Conservation (phyloP, 108 stramenopile genomes). For the Skeletonema tropicum region DNA sequence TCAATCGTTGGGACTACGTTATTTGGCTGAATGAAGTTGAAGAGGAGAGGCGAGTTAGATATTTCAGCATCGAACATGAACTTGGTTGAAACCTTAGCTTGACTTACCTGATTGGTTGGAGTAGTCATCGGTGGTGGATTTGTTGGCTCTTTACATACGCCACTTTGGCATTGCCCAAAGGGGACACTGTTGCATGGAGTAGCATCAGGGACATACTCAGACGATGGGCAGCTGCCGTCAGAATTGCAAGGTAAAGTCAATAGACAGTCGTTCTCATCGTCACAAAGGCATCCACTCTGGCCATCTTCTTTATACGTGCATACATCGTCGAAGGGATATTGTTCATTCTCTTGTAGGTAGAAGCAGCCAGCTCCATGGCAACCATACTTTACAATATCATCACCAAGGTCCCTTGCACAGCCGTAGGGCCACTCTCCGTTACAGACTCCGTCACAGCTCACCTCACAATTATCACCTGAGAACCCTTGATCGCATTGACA, state of each 20-base stretch:
- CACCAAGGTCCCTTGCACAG: too few relatives aligned
- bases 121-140: not conserved
- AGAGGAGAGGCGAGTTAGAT: too few relatives aligned
- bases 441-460: too few relatives aligned
- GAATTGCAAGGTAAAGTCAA: slow-evolving; percentile 12
- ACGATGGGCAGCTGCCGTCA: slow-evolving; percentile 25
- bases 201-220: slow-evolving; percentile 11
- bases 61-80: too few relatives aligned
- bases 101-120: too few relatives aligned
- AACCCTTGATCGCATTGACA: too few relatives aligned
- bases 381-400: too few relatives aligned
- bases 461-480: too few relatives aligned
- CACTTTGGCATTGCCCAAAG: slow-evolving; percentile 21
- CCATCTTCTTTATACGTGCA: slow-evolving; percentile 45
- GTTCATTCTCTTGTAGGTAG: slow-evolving; percentile 35
- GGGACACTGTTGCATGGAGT: slow-evolving; percentile 31
- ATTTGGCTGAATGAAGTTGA: too few relatives aligned
- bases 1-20: too few relatives aligned
- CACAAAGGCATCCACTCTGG: slow-evolving; percentile 6
- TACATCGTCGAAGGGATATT: slow-evolving; percentile 28
- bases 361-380: slow-evolving; percentile 11
- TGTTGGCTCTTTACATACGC: slow-evolving; percentile 5
- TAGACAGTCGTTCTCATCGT: slow-evolving; percentile 28
- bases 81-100: too few relatives aligned
- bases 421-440: too few relatives aligned